Evolutionary conservation across 345 rosid species (phyloP).

Genomic region (Litchi chinensis): DNA sequence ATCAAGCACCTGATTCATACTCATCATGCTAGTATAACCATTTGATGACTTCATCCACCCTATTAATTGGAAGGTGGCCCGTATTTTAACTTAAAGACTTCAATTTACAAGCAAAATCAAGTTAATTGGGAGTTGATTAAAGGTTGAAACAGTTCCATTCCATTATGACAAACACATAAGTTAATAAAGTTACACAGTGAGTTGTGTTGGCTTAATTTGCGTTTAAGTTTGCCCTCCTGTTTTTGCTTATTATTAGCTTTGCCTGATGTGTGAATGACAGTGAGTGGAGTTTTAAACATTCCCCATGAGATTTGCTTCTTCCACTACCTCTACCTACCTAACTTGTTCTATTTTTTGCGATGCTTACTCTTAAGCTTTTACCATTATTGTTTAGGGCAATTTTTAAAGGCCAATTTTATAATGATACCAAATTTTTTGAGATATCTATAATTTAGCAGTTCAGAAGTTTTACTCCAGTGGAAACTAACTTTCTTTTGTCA

Average conservation of each 20-base stretch:
- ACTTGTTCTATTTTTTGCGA: neutral
- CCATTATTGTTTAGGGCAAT: neutral
- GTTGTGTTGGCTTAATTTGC: neutral
- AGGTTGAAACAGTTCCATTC: neutral
- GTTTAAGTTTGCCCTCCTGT: neutral
- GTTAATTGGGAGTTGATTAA: neutral
- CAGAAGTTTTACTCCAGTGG: neutral
- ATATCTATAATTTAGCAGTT: neutral
- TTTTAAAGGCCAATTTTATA: neutral
- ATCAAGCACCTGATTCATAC: neutral
- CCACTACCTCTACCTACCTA: neutral
- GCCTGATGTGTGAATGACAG: neutral
- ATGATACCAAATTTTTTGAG: neutral
- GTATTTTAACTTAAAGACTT: neutral
- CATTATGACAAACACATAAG: neutral
- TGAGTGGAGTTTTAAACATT: neutral
- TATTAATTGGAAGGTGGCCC: neutral
- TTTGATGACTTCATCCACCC: neutral
- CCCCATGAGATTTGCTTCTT: neutral
- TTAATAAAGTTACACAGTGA: neutral
- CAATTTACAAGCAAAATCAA: neutral
- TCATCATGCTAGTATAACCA: neutral
- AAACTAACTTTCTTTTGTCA: neutral
- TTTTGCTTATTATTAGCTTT: neutral
- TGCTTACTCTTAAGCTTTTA: neutral